Conservation (phyloP, 768 basidiomycete species). For the Lenzites betulinus region DNA sequence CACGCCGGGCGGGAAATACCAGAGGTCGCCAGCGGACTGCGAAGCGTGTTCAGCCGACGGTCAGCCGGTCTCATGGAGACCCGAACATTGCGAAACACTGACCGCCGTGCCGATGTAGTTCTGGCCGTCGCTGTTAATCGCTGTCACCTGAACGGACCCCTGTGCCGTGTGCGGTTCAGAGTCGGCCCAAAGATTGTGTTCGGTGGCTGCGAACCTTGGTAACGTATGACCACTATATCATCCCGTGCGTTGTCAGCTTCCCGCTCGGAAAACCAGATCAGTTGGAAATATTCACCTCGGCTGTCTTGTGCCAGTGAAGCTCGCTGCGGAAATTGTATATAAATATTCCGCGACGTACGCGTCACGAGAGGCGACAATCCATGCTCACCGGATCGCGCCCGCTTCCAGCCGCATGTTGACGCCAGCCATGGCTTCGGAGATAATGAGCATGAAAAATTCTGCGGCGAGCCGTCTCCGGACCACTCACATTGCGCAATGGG, state of each 20-base stretch:
- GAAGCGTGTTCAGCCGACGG: background rate
- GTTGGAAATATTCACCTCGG: constrained; percentile 23
- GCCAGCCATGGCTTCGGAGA: constrained; percentile 32
- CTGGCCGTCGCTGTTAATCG: constrained; percentile 51
- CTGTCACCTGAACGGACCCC: constrained; percentile 42
- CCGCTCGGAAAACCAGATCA: background rate
- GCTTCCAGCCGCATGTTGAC: constrained; percentile 39
- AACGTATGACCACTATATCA: constrained; percentile 34
- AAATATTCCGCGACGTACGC: background rate
- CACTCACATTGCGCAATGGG: constrained; percentile 39
- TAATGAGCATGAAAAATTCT: constrained; percentile 1
- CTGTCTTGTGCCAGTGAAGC: constrained; percentile 39
- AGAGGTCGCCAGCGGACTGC: constrained; percentile 48
- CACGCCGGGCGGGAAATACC: constrained; percentile 58
- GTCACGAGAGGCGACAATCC: background rate
- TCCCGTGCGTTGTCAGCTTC: background rate
- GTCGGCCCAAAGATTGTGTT: background rate
- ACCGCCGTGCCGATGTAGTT: constrained; percentile 52
- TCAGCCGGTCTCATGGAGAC: background rate
- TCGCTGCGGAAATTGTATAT: constrained; percentile 21
- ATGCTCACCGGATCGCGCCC: constrained; percentile 35
- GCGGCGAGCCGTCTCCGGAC: background rate
- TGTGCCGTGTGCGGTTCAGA: constrained; percentile 5
- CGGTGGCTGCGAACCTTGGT: constrained; percentile 27
- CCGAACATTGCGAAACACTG: background rate